A percentile compares a stretch with the other conserved stretches of the same genome.
Conservation (phyloP, 2,329 filamentous ascomycete species). For the Fusarium sp. region DNA sequence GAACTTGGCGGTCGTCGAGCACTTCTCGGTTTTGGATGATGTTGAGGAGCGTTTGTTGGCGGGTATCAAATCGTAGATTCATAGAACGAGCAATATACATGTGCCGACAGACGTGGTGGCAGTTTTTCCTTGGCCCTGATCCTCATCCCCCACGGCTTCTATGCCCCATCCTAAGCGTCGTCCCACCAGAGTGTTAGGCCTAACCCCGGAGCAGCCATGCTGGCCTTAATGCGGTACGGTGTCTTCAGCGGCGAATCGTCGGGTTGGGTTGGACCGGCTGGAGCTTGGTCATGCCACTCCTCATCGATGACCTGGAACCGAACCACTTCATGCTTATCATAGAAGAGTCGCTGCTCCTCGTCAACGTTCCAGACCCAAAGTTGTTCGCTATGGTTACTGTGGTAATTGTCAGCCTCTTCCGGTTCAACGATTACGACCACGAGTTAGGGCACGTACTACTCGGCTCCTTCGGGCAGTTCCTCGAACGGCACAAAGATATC, state of each 20-base stretch:
- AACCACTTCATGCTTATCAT: constrained; percentile 91
- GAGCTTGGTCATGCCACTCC: constrained; percentile 91
- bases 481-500: constrained; percentile 87
- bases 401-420: constrained; percentile 26
- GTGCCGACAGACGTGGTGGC: constrained; percentile 46
- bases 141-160: constrained; percentile 19
- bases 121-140: constrained; percentile 23
- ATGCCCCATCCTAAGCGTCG: constrained; percentile 42
- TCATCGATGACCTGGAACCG: constrained; percentile 89
- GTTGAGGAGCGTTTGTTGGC: constrained; percentile 88
- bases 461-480: constrained; percentile 81
- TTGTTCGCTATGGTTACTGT: constrained; percentile 80
- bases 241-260: constrained; percentile 75
- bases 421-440: background rate
- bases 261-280: constrained; percentile 75
- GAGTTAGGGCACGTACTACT: constrained; percentile 72
- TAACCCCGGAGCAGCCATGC: constrained; percentile 75
- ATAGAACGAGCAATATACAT: constrained; percentile 48
- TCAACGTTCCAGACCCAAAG: constrained; percentile 90
- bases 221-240: constrained; percentile 79
- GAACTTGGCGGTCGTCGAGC: constrained; percentile 95
- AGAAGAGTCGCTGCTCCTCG: constrained; percentile 81
- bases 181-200: constrained; percentile 79
- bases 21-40: constrained; percentile 90
- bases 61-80: constrained; percentile 60